phyloP scores from a whole-genome alignment of 2,329 filamentous ascomycete genomes.

The Furcasterigmium sp. region DNA sequence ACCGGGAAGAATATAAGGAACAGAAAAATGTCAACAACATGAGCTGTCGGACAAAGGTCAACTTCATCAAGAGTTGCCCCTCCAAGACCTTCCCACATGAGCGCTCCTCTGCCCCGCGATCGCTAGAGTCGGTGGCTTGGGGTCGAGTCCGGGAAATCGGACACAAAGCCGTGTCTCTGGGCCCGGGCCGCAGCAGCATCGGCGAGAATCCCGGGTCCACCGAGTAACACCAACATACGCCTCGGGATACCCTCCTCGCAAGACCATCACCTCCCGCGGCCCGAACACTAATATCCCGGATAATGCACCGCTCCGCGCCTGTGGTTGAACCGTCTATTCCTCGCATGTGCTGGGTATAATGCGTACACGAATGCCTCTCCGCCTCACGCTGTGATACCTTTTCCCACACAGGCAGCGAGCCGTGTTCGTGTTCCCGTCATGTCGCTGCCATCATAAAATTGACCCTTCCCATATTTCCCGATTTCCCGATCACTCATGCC shows the following conservation, averaged over 20 bases:
- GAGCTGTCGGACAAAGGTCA: not conserved
- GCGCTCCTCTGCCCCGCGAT: not conserved
- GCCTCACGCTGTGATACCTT: too few relatives aligned
- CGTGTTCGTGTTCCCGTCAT: not conserved
- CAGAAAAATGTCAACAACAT: not conserved
- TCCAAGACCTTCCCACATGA: not conserved
- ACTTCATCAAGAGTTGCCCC: not conserved
- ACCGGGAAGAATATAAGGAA: not conserved
- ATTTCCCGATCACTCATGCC: not conserved
- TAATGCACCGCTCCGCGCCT: too few relatives aligned
- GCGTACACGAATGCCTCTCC: not conserved
- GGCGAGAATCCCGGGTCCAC: not conserved
- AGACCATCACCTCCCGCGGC: too few relatives aligned
- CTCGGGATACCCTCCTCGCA: too few relatives aligned
- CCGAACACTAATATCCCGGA: too few relatives aligned
- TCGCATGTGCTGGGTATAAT: slow-evolving; percentile 1
- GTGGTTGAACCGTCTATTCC: not conserved
- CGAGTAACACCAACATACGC: too few relatives aligned
- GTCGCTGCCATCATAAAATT: too few relatives aligned
- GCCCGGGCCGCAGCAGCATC: not conserved
- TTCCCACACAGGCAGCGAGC: too few relatives aligned
- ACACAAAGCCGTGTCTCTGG: not conserved
- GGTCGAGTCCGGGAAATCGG: not conserved
- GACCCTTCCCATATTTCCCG: not conserved
- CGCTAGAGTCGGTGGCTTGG: not conserved